A percentile compares a stretch with the other conserved stretches of the same genome.
Conservation (phyloP, 305 asterid species). For the Fraxinus sp. region DNA sequence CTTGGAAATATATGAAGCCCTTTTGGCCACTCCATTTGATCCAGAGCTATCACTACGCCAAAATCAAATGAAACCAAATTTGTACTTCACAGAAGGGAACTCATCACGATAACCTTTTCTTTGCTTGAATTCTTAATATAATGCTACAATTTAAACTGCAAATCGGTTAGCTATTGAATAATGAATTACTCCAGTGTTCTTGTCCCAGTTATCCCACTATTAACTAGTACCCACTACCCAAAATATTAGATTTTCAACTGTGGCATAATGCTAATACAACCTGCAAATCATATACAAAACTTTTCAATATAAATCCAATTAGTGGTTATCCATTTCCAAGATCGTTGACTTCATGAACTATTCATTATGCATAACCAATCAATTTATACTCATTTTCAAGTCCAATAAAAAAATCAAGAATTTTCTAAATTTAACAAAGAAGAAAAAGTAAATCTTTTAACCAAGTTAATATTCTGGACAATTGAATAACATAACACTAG, state of each 20-base stretch:
- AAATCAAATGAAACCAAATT: background rate
- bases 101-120: background rate
- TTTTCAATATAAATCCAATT: background rate
- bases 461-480: background rate
- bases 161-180: background rate
- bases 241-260: background rate
- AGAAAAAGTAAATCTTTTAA: background rate
- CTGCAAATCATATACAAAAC: background rate
- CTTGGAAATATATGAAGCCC: background rate
- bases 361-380: background rate
- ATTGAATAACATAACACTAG: background rate
- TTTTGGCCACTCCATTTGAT: background rate
- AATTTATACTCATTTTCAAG: background rate
- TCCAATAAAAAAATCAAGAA: background rate
- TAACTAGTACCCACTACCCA: background rate
- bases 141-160: background rate
- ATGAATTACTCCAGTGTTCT: background rate
- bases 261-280: background rate
- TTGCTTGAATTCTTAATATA: background rate
- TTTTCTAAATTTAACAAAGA: background rate
- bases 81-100: background rate
- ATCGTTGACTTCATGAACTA: background rate
- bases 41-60: background rate
- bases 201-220: background rate
- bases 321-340: background rate